Percentiles rank a stretch among this genome's conserved stretches.
These are phyloP conservation scores for Paecilomyces variotii DNA, from an alignment of 2,329 filamentous ascomycete species.

Conservation along the genomic window DNA sequence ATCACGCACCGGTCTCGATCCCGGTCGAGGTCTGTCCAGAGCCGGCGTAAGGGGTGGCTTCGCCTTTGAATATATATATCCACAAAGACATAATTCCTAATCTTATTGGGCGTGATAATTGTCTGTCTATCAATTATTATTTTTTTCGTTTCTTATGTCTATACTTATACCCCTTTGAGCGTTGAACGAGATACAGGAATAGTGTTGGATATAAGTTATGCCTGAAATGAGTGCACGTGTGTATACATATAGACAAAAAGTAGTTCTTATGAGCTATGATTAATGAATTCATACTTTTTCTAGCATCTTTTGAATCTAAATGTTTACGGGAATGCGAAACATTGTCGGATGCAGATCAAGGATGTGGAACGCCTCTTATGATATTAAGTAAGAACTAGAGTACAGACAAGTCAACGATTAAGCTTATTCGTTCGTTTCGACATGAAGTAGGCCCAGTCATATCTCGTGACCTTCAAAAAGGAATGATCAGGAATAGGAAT, in stretches of 20 bases:
- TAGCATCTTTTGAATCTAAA: neutral
- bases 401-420: too few relatives aligned
- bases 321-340: too few relatives aligned
- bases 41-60: neutral
- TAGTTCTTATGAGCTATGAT: neutral
- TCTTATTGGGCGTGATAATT: neutral
- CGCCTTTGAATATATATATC: neutral
- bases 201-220: neutral
- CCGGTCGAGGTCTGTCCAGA: neutral
- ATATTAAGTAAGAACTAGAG: too few relatives aligned
- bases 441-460: too few relatives aligned
- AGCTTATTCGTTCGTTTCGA: too few relatives aligned
- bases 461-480: neutral
- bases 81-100: neutral
- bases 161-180: neutral
- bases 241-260: neutral
- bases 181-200: neutral
- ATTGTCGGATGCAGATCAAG: too few relatives aligned
- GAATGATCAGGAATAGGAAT: neutral
- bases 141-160: neutral
- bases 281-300: neutral
- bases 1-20: slow-evolving; percentile 13
- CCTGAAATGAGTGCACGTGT: neutral
- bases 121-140: too few relatives aligned
- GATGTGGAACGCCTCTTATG: too few relatives aligned